Base-by-base conservation (phyloP, 1,284 basidiomycete species). In the Ganoderma multipileum region DNA sequence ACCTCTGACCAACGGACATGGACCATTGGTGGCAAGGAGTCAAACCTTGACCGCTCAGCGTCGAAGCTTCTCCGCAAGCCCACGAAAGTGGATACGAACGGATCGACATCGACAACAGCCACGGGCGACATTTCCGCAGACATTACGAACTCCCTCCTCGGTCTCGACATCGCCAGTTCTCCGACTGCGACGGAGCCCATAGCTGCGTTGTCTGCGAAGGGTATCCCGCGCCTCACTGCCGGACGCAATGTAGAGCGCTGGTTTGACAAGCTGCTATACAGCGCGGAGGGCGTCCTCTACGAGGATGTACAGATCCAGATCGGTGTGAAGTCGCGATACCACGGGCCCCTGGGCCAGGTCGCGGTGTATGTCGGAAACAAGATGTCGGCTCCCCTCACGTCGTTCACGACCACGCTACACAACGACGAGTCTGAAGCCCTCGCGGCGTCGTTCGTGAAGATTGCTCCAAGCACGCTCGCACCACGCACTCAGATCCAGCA, bases 291-390 rank as follows among this genome's bases (percentile, higher is more conserved):
- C 59, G 91, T 99, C 30, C 86, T 99, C 20, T 99, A 95, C 81
- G 98, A 99, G 79, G 98, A 99, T 76, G 89, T 94, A 18, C 95
- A 97, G 80, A 88, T 99, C 42, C 97, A 99, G 79, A 91, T 99
- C 71, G 98, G 97, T 36, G 82, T 99, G 84, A 99, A 99, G 83
- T 95, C 96, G 59, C 92, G 97, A 76, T 99, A 95, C 79, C 97
- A 98, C 79, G 94, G 93, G 16, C 91, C 96, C 74, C 87, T 95
- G 44, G 97, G 97, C 18, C 94, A 97, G 73, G 80, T 99, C 55
- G 95, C 96, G 26, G 85, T 99, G 38, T 99, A 97, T 82, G 89
- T 99, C 74, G 97, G 97, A 73, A 99, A 99, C 87, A 99, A 99
- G 81, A 86, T 97, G 63, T 88, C 92, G 18, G 90, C 91, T 3